Conservation (phyloP, 495 filamentous ascomycete genomes). For the Aspergillus heteromorphus region DNA sequence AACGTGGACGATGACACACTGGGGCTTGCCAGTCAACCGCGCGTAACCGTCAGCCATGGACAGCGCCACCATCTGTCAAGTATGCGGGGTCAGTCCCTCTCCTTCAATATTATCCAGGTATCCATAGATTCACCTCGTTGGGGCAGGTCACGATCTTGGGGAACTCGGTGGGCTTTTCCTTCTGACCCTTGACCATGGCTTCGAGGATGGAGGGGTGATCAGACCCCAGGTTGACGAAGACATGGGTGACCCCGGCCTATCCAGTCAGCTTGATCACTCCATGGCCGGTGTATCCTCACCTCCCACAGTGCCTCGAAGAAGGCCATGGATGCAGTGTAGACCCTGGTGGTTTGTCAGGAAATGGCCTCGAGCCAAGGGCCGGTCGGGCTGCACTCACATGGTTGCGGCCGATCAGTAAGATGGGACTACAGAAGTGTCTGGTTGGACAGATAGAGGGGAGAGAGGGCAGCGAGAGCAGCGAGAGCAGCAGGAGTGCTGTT, state of each 20-base stretch:
- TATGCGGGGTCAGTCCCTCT: slow-evolving; percentile 11
- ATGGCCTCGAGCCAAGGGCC: background rate
- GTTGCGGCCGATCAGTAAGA: background rate
- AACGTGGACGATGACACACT: slow-evolving; percentile 92
- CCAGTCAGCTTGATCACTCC: background rate
- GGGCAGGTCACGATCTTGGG: slow-evolving; percentile 90
- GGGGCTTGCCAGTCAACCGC: slow-evolving; percentile 75
- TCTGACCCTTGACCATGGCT: slow-evolving; percentile 88
- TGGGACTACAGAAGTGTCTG: no score
- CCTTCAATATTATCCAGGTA: slow-evolving; percentile 1
- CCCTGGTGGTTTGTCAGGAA: slow-evolving; percentile 20
- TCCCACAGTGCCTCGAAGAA: slow-evolving; percentile 96
- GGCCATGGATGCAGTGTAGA: slow-evolving; percentile 72
- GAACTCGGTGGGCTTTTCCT: slow-evolving; percentile 59
- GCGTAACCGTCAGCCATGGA: slow-evolving; percentile 97
- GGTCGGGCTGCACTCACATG: background rate
- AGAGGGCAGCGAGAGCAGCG: background rate
- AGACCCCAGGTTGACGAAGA: slow-evolving; percentile 93
- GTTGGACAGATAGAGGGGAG: no score
- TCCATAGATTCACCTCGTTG: slow-evolving; percentile 54
- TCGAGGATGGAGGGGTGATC: slow-evolving; percentile 92
- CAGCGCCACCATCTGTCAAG: slow-evolving; percentile 82
- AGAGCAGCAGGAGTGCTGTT: background rate
- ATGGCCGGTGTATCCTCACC: slow-evolving; percentile 18
- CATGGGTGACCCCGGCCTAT: slow-evolving; percentile 79